Evolutionary conservation across 768 basidiomycete genomes (phyloP).

Genomic region (Naganishia vaughanmartiniae): DNA sequence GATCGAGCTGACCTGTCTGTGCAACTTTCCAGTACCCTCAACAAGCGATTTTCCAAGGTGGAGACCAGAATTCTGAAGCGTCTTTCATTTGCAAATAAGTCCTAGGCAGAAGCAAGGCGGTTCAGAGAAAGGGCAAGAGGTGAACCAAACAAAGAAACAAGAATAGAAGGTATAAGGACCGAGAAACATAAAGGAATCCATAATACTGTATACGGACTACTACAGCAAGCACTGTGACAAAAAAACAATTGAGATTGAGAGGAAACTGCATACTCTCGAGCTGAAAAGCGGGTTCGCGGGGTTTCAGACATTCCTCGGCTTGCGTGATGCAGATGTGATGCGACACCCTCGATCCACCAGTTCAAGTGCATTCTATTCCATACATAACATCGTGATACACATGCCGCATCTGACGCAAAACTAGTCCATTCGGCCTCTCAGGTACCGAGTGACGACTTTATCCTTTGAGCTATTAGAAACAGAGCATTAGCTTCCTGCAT

Average conservation of each 20-base stretch:
- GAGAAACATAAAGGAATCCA: background rate
- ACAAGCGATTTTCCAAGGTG: slow-evolving; percentile 14
- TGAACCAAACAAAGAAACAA: background rate
- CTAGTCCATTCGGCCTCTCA: slow-evolving; percentile 89
- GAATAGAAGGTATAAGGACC: background rate
- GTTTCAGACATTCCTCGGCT: no score
- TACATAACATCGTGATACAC: background rate
- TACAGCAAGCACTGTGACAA: background rate
- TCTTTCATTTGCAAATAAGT: slow-evolving; percentile 7
- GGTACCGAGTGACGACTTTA: slow-evolving; percentile 71
- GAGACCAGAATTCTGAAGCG: slow-evolving; percentile 19
- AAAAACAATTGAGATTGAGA: background rate
- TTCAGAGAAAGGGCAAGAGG: background rate
- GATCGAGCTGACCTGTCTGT: background rate
- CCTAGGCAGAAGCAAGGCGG: background rate
- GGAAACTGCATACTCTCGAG: background rate
- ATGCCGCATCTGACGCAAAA: background rate
- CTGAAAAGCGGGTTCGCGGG: background rate
- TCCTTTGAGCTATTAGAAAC: slow-evolving; percentile 54
- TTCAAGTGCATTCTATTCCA: background rate
- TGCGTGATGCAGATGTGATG: no score
- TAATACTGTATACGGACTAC: slow-evolving; percentile 1
- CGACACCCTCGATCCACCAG: background rate
- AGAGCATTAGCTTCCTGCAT: background rate
- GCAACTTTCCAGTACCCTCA: slow-evolving; percentile 2